Evolutionary conservation across 495 filamentous ascomycete species (phyloP), one percentile per base, ranked within the genome.

Genomic region (Tuber borchii): DNA sequence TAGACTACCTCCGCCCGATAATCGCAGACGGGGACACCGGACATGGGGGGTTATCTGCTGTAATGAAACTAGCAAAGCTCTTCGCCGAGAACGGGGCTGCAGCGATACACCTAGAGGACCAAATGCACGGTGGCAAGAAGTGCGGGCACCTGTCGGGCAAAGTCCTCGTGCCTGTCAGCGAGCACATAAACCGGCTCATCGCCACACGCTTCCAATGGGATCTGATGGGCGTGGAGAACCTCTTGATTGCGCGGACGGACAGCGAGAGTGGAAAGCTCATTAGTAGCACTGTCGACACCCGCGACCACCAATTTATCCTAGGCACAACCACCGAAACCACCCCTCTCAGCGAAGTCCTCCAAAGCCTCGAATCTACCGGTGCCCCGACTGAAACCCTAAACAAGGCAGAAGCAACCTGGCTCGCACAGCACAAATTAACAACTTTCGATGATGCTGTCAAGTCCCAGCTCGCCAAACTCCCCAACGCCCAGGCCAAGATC

Each of bases 1-100:
- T 91, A 51, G 95, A 99, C 84, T 98, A 97, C 79, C 85, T 99
- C 83, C 89, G 95, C 43, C 95, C 95, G 46, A 99, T 99, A 75
- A 87, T 99, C 76, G 96, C 95, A n/a, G 95, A 99, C 82, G 95
- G 95, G 75, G 95, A 99, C 84, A 98, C 95, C 37, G 95, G 95
- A 56, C 92, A 93, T 83, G 95, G 95, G 44, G 95, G 95, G 17
- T 85, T 98, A 61, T 93, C 93, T 9, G 92, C 95, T 5, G 95
- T 99, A 10, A 87, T 97, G 82, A 99, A 99, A 86, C 89, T 99
- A 31, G 94, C 95, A 40, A 99, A 98, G 85, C 89, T 99, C 19
- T 99, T 99, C 80, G 95, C 96, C n/a, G 95, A 99, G 85, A 96
- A 97, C 79, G 95, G 95, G 65, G 95, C 96, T 0, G 95, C 95